Base-by-base conservation (phyloP, 106 monocot genomes). In the Dendrobium chrysotoxum region DNA sequence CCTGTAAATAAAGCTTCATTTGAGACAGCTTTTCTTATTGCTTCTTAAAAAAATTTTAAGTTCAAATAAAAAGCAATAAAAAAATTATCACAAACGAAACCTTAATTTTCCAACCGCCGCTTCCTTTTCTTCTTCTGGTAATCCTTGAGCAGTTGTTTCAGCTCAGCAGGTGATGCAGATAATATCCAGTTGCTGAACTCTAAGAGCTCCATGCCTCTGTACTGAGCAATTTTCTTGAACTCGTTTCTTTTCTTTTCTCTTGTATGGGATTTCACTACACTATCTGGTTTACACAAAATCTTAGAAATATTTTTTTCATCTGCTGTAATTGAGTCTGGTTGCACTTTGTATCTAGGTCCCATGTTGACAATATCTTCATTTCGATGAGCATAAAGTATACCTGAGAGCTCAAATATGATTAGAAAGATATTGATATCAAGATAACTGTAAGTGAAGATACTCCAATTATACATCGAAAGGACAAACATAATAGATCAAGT, bases 341-440 rank as follows among this genome's bases (percentile, higher is more conserved):
- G 83, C 71, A 55, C 72, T 11, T 65, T 28, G 79, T 30, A 6
- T 68, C 50, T 25, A 25, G 82, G 80, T 18, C 86, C 50, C 88
- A 85, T 85, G 78, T 96, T 96, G 79, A 96, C 93, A 41, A 96
- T 78, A 67, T 93, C 91, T 82, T 96, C 96, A 78, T 96, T 93
- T 40, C 93, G 86, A 78, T 96, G 96, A 78, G 92, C 81, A 85
- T 96, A 96, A 5, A 93, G 85, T 42, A 96, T 90, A 15, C 96
- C 96, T 96, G 88, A 75, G 16, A 54, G 71, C 15, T 10, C 13
- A 30, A 78, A 76, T 70, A 44, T 28, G 17, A 23, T 35, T 31
- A 70, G 70, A 21, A 28, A 53, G 53, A 53, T 53, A 7, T 53
- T 53, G 16, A 53, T 53, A 53, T 53, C 53, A 16, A 53, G 53